Percentiles rank a stretch among this genome's conserved stretches.
Conservation (phyloP, 148 eudicot species). For the Polygonum aviculare region DNA sequence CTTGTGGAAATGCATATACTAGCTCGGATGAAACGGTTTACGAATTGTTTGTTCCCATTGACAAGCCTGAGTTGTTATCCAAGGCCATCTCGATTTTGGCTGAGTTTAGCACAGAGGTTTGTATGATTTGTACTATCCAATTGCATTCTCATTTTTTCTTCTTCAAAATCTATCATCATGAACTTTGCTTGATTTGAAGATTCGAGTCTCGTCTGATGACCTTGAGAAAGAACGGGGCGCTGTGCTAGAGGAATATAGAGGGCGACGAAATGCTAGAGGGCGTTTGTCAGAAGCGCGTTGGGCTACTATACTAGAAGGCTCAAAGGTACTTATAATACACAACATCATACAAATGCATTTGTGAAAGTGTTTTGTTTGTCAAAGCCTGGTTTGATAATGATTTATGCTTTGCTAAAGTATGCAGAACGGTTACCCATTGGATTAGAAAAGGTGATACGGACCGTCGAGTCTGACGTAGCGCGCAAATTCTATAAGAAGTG, state of each 20-base stretch:
- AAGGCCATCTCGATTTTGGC: slow-evolving; percentile 79
- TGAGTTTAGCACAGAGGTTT: slow-evolving; percentile 80
- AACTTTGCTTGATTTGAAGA: background rate
- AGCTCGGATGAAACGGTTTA: slow-evolving; percentile 80
- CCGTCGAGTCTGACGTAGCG: slow-evolving; percentile 48
- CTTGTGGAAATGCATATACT: slow-evolving; percentile 85
- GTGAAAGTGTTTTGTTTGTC: background rate
- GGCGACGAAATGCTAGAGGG: background rate
- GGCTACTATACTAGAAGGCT: background rate
- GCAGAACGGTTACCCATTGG: slow-evolving; percentile 88
- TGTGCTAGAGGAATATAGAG: background rate
- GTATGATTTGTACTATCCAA: too few relatives aligned
- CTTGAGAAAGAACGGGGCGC: slow-evolving; percentile 3
- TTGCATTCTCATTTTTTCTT: background rate
- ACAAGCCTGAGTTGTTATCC: slow-evolving; percentile 71
- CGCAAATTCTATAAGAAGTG: slow-evolving; percentile 58
- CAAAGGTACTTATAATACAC: background rate
- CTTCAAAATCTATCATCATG: background rate
- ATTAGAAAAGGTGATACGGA: slow-evolving; percentile 58
- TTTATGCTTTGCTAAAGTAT: slow-evolving; percentile 36
- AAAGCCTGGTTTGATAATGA: background rate
- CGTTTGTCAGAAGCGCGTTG: background rate
- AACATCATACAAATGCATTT: background rate
- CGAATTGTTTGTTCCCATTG: slow-evolving; percentile 86
- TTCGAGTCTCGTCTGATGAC: background rate